Percentiles rank a stretch among this genome's conserved stretches.
phyloP scores from a whole-genome alignment of 805 yeast species.

The Starmerella bacillaris region DNA sequence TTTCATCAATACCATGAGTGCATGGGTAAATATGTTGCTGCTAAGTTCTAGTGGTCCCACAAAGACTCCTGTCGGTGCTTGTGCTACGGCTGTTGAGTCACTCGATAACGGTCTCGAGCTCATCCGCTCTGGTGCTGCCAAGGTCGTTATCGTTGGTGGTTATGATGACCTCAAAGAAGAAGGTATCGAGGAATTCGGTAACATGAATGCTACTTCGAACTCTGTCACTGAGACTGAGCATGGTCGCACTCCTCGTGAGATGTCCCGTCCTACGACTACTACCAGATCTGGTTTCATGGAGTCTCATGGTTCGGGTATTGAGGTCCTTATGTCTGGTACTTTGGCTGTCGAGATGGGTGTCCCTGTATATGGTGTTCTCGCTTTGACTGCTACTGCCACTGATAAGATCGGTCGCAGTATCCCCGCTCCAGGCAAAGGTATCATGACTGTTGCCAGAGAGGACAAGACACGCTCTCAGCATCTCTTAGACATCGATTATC shows the following conservation, averaged over 20 bases:
- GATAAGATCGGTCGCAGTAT: constrained; percentile 98
- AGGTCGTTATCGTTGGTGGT: constrained; percentile 95
- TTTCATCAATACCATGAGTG: constrained; percentile 96
- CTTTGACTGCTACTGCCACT: constrained; percentile 87
- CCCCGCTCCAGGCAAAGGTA: constrained; percentile 99
- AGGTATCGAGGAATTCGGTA: constrained; percentile 93
- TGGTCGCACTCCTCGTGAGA: constrained; percentile 95
- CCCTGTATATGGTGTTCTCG: constrained; percentile 91
- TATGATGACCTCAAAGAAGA: constrained; percentile 99
- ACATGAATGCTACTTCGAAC: constrained; percentile 97
- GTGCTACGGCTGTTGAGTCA: constrained; percentile 98
- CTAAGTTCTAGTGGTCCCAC: constrained; percentile 96
- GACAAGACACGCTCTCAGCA: constrained; percentile 48
- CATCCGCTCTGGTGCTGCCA: constrained; percentile 82
- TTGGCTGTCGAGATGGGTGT: constrained; percentile 96
- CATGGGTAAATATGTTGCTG: constrained; percentile 98
- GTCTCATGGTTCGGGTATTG: constrained; percentile 98
- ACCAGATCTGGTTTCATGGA: constrained; percentile 98
- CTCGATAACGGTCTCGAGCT: constrained; percentile 92
- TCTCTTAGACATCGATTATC: constrained; percentile 66
- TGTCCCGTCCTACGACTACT: constrained; percentile 97
- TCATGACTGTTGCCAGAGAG: constrained; percentile 93
- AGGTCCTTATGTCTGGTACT: constrained; percentile 87
- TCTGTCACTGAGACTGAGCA: constrained; percentile 71
- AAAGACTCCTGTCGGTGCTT: constrained; percentile 98